Base-by-base conservation (phyloP, 148 eudicot species). In the Oxyria digyna region DNA sequence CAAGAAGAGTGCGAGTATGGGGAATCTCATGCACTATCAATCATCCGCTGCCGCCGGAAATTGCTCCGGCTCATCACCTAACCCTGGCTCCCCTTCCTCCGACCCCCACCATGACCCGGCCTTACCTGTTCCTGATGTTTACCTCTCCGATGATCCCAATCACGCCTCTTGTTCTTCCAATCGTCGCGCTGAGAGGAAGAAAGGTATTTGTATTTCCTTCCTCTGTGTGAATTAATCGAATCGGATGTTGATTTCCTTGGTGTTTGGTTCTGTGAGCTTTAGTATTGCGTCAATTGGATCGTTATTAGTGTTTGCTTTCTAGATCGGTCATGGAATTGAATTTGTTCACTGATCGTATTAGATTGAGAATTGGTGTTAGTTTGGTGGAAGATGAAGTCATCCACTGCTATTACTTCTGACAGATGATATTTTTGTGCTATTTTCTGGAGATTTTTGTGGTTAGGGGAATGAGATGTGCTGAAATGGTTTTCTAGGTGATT, bases 1-100 rank as follows among this genome's bases (percentile, higher is more conserved):
- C 59, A 89, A 92, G 79, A 92, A 92, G 81, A 92, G 98, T 77
- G 91, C 89, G 15, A 89, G 96, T 72, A 89, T 87, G 96, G 98
- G 96, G 0, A 89, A 89, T 72, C 75, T 91, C 31, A 77, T 87
- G 32, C 87, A 74, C 67, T 81, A 78, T 38, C 79, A 84, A 23
- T 73, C 82, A 6, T 78, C 87, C 4, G 69, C 85, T 0, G 74
- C 15, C 12, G n/a, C 6, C 69, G 42, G n/a, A n/a, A n/a, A n/a
- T n/a, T n/a, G n/a, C n/a, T n/a, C 88, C 17, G 81, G 80, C 42
- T 76, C 79, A 7, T 82, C 91, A 2, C 82, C 85, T 0, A 77
- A 69, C 23, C 76, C 82, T 24, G 69, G 74, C 49, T 87, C 93
- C 0, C 86, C 88, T 3, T 79, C 85, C 29, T 62, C 76, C 4